Base-by-base conservation (phyloP, 768 basidiomycete genomes). In the Lactarius tabidus region DNA sequence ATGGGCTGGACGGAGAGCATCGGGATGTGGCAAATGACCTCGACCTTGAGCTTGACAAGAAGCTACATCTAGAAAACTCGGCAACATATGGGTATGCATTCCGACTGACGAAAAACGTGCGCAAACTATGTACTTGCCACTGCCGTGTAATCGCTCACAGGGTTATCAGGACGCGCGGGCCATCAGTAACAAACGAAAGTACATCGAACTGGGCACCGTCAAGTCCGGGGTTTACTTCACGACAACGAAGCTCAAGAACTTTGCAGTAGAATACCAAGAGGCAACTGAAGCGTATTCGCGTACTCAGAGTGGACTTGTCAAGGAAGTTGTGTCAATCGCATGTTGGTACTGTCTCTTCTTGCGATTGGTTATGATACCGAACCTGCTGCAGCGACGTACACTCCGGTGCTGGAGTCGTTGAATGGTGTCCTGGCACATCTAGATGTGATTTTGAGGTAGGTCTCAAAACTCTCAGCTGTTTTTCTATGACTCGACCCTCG, bases 21-120 rank as follows among this genome's bases (percentile, higher is more conserved):
- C 75, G 79, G 8, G 71, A 79, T 1, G 88, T 86, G 0, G 89
- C 89, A 7, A 75, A 79, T 8, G 90, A 91, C 43, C 80, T 98
- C 7, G 83, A 81, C 10, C 70, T 99, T 12, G 94, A 96, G 18
- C 82, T 93, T 2, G 92, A 97, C 75, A 96, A 96, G 79, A 98
- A 98, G 77, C 76, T 98, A 14, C 97, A 98, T 75, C 79, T 99
- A 33, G 97, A 99, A 77, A 95, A 95, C 70, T 91, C 89, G 60
- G 82, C 84, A 62, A 84, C 86, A 1, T 93, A 96, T 72, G 94
- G 95, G 2, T 96, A 98, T 74, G 95, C 91, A 71, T 92, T 98
- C 77, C 79, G 97, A 31, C 74, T 98, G 52, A 95, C 95, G 1
- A 95, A 97, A 73, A 91, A 88, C 67, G 96, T 95, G 68, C 60